phyloP scores from a whole-genome alignment of 345 rosid species.

The Dimocarpus longan region DNA sequence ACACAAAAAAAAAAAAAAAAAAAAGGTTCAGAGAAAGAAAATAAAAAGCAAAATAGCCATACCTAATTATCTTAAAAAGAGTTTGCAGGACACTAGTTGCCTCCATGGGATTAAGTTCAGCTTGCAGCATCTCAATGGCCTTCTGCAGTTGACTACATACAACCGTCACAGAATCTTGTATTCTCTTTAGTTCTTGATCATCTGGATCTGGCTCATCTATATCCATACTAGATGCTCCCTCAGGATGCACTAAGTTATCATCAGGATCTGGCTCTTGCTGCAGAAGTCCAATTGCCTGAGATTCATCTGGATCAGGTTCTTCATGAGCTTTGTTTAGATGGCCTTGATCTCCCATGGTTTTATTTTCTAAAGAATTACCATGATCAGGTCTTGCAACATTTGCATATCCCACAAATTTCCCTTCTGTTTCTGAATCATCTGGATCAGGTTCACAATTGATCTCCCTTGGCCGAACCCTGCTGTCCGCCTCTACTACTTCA shows the following conservation, averaged over 20 bases:
- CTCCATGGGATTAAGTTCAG: conserved; percentile 58
- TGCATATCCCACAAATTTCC: conserved; percentile 18
- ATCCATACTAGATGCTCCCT: conserved; percentile 40
- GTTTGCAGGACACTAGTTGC: conserved; percentile 53
- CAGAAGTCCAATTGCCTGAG: conserved; percentile 23
- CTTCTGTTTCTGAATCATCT: conserved; percentile 40
- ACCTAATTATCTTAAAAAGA: conserved; percentile 79
- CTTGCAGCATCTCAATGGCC: conserved; percentile 57
- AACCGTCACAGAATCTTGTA: conserved; percentile 69
- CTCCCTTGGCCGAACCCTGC: conserved; percentile 19
- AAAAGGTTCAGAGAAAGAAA: neutral
- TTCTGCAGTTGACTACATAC: conserved; percentile 63
- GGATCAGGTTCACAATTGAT: conserved; percentile 63
- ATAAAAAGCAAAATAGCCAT: conserved; percentile 17
- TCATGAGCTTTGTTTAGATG: conserved; percentile 16
- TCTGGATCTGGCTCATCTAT: conserved; percentile 79
- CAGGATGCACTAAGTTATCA: conserved; percentile 26
- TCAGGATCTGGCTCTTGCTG: conserved; percentile 44
- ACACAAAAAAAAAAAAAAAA: too few relatives aligned
- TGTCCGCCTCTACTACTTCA: conserved; percentile 31
- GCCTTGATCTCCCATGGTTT: conserved; percentile 27
- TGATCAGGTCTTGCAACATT: conserved; percentile 23
- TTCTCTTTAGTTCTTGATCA: conserved; percentile 71
- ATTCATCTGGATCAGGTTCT: conserved; percentile 33
- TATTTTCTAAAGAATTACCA: conserved; percentile 12